Base-by-base conservation (phyloP, 495 filamentous ascomycete genomes). In the Annulohypoxylon bovei region DNA sequence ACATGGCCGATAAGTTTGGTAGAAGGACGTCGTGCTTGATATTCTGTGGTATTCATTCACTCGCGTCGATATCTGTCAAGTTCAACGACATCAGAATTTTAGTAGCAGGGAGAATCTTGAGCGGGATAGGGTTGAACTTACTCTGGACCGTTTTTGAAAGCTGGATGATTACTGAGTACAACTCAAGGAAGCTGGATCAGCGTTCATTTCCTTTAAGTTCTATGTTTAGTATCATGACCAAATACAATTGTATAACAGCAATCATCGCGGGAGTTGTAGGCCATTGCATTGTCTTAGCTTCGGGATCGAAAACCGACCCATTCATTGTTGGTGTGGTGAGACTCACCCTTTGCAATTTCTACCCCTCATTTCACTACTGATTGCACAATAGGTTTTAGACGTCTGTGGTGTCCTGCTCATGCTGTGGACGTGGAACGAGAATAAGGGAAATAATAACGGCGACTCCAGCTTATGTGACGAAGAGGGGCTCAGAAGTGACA, bases 81-180 rank as follows among this genome's bases (percentile, higher is more conserved):
- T 78, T 73, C 52, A 66, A 79, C 62, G 58, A 74, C 39, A 70
- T 82, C n/a, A 40, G 60, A 4, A 54, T 82, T 35, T 71, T 86
- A 5, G 80, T 84, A 42, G 59, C 68, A 1, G 84, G 84, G 1
- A 66, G 83, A 8, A 70, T 79, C 2, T 73, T 85, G 4, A 81
- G 82, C 20, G 84, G 84, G 0, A 52, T 86, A 32, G 75, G 74
- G 20, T 80, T 83, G 23, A 83, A 79, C 2, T 71, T 86, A 3
- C 73, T 85, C 35, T 86, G 82, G 72, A 81, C 77, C 12, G 79
- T 75, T 7, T 83, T 84, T 62, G 81, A 86, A 70, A 81, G 80
- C 50, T 86, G 82, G 82, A 83, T 86, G 82, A 76, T 85, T 35
- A 80, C 83, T 8, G 84, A 85, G 66, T 84, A 79, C 47, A 77